Conservation (phyloP, 2,329 filamentous ascomycete species). For the Microdochium nivale region DNA sequence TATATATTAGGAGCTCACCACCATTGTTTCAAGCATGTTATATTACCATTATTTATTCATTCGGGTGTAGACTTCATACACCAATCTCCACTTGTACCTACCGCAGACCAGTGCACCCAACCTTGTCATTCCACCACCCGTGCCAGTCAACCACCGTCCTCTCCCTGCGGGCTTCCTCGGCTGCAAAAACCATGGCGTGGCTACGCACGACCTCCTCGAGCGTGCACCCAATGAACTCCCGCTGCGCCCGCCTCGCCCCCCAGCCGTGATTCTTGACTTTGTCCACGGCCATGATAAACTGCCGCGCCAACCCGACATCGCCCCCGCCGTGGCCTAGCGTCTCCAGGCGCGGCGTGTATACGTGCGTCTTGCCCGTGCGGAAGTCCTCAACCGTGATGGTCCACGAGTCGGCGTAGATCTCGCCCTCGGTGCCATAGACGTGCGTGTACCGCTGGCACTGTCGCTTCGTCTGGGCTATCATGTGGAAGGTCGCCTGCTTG, state of each 20-base stretch:
- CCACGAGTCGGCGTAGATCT: slow-evolving; percentile 75
- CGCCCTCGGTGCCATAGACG: slow-evolving; percentile 79
- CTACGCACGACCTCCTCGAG: slow-evolving; percentile 82
- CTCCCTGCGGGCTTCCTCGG: slow-evolving; percentile 71
- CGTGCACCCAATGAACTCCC: slow-evolving; percentile 67
- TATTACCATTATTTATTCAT: too few relatives aligned
- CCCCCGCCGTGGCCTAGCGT: slow-evolving; percentile 63
- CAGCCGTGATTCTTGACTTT: slow-evolving; percentile 65
- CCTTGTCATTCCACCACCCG: slow-evolving; percentile 62
- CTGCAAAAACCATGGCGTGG: slow-evolving; percentile 89
- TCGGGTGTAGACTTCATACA: too few relatives aligned
- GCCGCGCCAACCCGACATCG: slow-evolving; percentile 68
- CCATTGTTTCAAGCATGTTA: too few relatives aligned
- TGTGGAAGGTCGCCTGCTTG: slow-evolving; percentile 86
- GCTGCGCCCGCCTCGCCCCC: slow-evolving; percentile 63
- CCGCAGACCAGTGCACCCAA: slow-evolving; percentile 18
- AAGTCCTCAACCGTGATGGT: slow-evolving; percentile 73
- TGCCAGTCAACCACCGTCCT: slow-evolving; percentile 67
- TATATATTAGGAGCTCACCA: too few relatives aligned
- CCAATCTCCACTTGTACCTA: too few relatives aligned
- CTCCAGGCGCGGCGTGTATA: slow-evolving; percentile 52
- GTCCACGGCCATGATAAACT: slow-evolving; percentile 77
- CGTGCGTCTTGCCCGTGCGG: slow-evolving; percentile 41
- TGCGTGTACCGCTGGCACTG: slow-evolving; percentile 80
- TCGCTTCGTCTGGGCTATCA: slow-evolving; percentile 83